These are phyloP conservation scores for Penicillium pancosmium DNA, from an alignment of 495 filamentous ascomycete species.

Conservation along the genomic window DNA sequence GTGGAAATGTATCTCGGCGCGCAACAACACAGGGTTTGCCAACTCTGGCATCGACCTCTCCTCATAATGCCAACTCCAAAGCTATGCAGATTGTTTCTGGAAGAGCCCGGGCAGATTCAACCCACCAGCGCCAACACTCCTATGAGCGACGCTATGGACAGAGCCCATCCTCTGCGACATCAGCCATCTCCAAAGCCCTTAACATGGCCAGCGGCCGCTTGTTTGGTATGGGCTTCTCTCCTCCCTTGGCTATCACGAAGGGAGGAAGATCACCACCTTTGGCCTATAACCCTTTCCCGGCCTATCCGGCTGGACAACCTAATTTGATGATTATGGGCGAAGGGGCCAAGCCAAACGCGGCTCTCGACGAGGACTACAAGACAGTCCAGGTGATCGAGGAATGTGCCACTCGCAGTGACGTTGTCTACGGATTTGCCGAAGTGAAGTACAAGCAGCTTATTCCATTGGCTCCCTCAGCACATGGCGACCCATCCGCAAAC, in stretches of 20 bases:
- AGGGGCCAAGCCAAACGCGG: conserved; percentile 55
- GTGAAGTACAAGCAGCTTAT: conserved; percentile 97
- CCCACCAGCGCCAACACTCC: conserved; percentile 68
- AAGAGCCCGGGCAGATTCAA: conserved; percentile 60
- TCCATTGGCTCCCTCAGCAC: conserved; percentile 76
- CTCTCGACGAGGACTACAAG: conserved; percentile 77
- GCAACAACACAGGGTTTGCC: conserved; percentile 66
- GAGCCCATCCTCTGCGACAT: conserved; percentile 79
- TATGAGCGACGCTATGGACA: conserved; percentile 78
- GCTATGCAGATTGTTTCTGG: conserved; percentile 71
- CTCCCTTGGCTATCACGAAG: conserved; percentile 67
- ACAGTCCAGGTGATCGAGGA: conserved; percentile 85
- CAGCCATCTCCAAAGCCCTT: conserved; percentile 90
- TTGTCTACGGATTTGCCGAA: conserved; percentile 95
- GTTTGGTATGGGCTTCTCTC: conserved; percentile 73
- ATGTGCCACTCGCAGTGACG: conserved; percentile 86
- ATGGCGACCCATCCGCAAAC: conserved; percentile 50
- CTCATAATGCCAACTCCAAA: conserved; percentile 49
- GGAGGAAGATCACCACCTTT: conserved; percentile 72
- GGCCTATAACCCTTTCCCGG: conserved; percentile 78
- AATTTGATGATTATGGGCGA: conserved; percentile 67
- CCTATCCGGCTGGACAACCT: conserved; percentile 73
- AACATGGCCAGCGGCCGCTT: conserved; percentile 89
- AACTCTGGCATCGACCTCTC: conserved; percentile 37
- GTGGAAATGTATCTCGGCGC: conserved; percentile 63